A percentile compares a stretch with the other conserved stretches of the same genome.
phyloP scores from a whole-genome alignment of 2,329 filamentous ascomycete species.

The Aspergillus neotritici region DNA sequence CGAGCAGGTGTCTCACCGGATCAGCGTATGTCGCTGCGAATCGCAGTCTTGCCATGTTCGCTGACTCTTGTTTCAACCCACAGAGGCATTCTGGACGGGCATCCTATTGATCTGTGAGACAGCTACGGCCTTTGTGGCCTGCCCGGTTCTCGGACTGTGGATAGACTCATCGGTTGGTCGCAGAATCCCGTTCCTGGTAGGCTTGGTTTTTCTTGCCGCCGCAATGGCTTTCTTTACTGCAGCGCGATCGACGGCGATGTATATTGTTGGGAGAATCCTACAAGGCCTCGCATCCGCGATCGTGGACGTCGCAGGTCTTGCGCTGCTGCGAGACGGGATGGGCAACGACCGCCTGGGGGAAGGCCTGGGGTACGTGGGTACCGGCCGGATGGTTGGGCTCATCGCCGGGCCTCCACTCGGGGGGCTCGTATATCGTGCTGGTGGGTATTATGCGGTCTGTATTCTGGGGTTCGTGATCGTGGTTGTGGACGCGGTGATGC shows the following conservation, averaged over 20 bases:
- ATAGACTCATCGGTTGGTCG: conserved; percentile 31
- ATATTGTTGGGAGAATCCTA: conserved; percentile 49
- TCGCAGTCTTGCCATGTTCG: neutral
- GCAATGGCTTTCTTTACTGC: conserved; percentile 52
- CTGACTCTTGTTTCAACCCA: neutral
- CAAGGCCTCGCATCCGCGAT: conserved; percentile 54
- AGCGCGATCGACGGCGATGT: conserved; percentile 43
- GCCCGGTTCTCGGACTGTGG: conserved; percentile 15
- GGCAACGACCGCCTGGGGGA: conserved; percentile 53
- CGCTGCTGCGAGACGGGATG: conserved; percentile 55
- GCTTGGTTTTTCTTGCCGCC: conserved; percentile 46
- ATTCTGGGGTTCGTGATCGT: conserved; percentile 50
- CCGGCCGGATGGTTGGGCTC: conserved; percentile 52
- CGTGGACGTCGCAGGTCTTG: conserved; percentile 56
- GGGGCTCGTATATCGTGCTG: conserved; percentile 54
- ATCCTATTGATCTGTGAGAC: conserved; percentile 15
- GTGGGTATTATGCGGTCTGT: conserved; percentile 55
- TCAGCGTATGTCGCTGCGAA: conserved; percentile 1
- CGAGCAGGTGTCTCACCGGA: conserved; percentile 2
- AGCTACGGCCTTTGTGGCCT: conserved; percentile 10
- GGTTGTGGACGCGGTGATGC: conserved; percentile 54
- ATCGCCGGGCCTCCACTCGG: conserved; percentile 53
- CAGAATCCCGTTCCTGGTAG: conserved; percentile 52
- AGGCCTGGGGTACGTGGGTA: conserved; percentile 51
- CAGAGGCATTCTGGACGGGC: conserved; percentile 14